A percentile compares a stretch with the other conserved stretches of the same genome.
These are phyloP conservation scores for Hebeloma cylindrosporum DNA, from an alignment of 768 basidiomycete species.

Conservation along the genomic window DNA sequence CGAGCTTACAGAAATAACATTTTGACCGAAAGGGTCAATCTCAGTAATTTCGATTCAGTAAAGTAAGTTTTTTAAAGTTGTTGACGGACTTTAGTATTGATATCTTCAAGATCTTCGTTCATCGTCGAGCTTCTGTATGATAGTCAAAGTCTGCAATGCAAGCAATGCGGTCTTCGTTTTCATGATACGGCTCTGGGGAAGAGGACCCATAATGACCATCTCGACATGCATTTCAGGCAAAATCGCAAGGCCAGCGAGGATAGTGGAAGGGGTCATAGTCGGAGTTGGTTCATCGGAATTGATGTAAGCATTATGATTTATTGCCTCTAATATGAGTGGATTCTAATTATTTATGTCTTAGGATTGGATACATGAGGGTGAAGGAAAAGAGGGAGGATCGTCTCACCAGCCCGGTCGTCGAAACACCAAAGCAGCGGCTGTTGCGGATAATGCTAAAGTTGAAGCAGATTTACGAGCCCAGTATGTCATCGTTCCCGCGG, in stretches of 20 bases:
- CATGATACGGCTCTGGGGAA: slow-evolving; percentile 70
- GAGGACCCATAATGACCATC: slow-evolving; percentile 79
- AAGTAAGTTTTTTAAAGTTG: slow-evolving; percentile 46
- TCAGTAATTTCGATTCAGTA: slow-evolving; percentile 68
- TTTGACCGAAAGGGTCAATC: slow-evolving; percentile 56
- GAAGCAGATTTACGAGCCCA: slow-evolving; percentile 74
- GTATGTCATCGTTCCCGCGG: slow-evolving; percentile 87
- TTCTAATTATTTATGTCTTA: slow-evolving; percentile 31
- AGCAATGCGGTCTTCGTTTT: slow-evolving; percentile 91
- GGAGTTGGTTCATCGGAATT: slow-evolving; percentile 83
- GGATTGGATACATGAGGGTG: slow-evolving; percentile 86
- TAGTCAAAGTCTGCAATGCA: slow-evolving; percentile 80
- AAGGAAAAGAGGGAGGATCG: slow-evolving; percentile 70
- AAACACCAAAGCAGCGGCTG: slow-evolving; percentile 57
- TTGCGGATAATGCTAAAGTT: slow-evolving; percentile 67
- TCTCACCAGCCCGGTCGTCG: slow-evolving; percentile 50
- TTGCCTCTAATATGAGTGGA: neutral
- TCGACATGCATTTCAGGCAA: slow-evolving; percentile 96
- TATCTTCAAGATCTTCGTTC: slow-evolving; percentile 33
- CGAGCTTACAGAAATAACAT: slow-evolving; percentile 62
- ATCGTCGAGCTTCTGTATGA: slow-evolving; percentile 71
- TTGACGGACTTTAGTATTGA: neutral
- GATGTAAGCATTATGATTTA: slow-evolving; percentile 56
- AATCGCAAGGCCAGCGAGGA: slow-evolving; percentile 82
- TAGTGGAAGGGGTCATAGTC: slow-evolving; percentile 79